Evolutionary conservation across 345 rosid species (phyloP).

Genomic region (Eucalyptus globulus): DNA sequence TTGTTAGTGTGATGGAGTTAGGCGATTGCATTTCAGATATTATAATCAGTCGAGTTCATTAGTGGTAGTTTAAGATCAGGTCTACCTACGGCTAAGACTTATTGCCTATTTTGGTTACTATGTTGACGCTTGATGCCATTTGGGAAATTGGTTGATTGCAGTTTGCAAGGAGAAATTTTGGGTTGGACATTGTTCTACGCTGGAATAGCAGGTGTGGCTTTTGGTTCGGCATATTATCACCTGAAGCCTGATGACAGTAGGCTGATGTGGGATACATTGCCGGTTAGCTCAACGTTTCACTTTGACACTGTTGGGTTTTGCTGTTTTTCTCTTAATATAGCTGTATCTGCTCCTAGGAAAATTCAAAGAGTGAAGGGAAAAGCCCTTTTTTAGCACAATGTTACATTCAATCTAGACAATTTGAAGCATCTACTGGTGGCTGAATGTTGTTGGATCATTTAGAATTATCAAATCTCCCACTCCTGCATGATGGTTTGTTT

Average conservation of each 20-base stretch:
- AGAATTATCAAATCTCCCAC: background rate
- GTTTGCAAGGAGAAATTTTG: constrained; percentile 67
- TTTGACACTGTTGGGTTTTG: background rate
- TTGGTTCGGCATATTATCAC: constrained; percentile 86
- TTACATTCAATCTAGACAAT: background rate
- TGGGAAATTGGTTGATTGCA: constrained; percentile 11
- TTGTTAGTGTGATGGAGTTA: background rate
- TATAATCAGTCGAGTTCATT: background rate
- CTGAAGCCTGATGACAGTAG: constrained; percentile 70
- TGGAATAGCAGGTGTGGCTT: constrained; percentile 54
- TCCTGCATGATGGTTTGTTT: background rate
- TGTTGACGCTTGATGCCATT: background rate
- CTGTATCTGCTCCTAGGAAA: background rate
- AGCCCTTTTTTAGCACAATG: background rate
- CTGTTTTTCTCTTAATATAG: background rate
- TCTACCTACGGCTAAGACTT: background rate
- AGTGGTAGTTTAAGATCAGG: background rate
- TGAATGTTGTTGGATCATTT: background rate
- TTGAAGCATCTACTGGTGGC: background rate
- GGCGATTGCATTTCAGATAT: background rate
- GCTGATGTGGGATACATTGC: constrained; percentile 65
- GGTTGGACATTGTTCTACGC: constrained; percentile 77
- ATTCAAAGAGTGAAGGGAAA: background rate
- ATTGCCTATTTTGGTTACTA: background rate
- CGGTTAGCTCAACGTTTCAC: constrained; percentile 39